phyloP scores from a whole-genome alignment of 225 moss, liverwort and hornwort genomes.

The Asterella californica region DNA sequence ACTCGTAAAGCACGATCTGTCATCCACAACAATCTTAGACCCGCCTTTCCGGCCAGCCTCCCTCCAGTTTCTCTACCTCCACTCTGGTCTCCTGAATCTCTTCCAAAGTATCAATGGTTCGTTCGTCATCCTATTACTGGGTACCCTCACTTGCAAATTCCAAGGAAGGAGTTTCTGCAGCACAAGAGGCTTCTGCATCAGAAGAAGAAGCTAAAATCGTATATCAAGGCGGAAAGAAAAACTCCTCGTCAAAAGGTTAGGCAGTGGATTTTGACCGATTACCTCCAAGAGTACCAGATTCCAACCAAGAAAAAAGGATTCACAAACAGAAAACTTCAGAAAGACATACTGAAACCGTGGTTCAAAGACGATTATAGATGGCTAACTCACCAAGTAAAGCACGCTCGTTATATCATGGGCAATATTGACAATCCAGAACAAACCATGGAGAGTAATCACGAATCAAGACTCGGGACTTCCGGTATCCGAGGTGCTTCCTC shows the following conservation, averaged over 20 bases:
- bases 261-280: constrained; percentile 34
- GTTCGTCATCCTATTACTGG: constrained; percentile 35
- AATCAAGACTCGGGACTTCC: constrained; percentile 25
- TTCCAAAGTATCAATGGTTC: constrained; percentile 31
- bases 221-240: constrained; percentile 30
- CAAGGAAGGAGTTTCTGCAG: constrained; percentile 17
- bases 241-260: constrained; percentile 28
- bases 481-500: constrained; percentile 34
- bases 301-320: constrained; percentile 45
- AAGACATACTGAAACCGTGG: constrained; percentile 39
- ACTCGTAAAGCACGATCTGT: constrained; percentile 8
- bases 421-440: constrained; percentile 24
- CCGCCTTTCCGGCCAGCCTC: constrained; percentile 19
- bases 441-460: constrained; percentile 24
- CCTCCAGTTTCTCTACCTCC: constrained; percentile 34
- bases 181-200: constrained; percentile 27
- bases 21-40: constrained; percentile 33
- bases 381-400: constrained; percentile 45
- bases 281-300: constrained; percentile 42
- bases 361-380: constrained; percentile 43
- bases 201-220: constrained; percentile 28
- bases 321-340: constrained; percentile 36
- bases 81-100: constrained; percentile 37
- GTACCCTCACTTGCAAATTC: constrained; percentile 36
- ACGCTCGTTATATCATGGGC: constrained; percentile 36